Evolutionary conservation across 768 basidiomycete genomes (phyloP).

Genomic region (Pulveroboletus sp.): DNA sequence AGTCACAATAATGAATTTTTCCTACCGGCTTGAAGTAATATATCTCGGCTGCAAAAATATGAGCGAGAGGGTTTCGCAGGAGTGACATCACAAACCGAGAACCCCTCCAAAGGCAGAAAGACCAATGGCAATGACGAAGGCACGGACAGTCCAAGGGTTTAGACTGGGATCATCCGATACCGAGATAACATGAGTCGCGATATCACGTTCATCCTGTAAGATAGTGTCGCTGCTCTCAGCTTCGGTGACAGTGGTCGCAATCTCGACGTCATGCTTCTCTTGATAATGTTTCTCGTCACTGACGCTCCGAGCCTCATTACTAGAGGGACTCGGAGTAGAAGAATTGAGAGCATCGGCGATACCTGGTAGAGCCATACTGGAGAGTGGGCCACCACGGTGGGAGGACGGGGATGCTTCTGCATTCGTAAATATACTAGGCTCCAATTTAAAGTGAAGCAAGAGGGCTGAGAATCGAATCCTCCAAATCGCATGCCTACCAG

Average conservation of each 20-base stretch:
- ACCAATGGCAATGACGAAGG: conserved; percentile 53
- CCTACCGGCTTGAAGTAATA: conserved; percentile 58
- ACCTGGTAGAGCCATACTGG: conserved; percentile 9
- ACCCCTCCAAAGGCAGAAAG: conserved; percentile 50
- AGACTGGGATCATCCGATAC: conserved; percentile 30
- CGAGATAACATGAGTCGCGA: conserved; percentile 46
- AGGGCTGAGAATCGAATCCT: background rate
- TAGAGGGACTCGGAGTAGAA: background rate
- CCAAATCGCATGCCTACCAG: too few species aligned
- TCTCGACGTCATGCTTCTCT: conserved; percentile 36
- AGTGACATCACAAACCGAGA: conserved; percentile 35
- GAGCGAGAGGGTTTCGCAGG: background rate
- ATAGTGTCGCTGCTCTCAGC: conserved; percentile 15
- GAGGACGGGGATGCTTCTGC: background rate
- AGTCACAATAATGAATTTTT: background rate
- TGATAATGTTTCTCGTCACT: conserved; percentile 23
- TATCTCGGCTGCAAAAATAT: conserved; percentile 44
- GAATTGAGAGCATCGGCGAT: conserved; percentile 4
- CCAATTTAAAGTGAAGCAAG: too few species aligned
- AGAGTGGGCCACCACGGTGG: background rate
- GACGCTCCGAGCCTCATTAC: conserved; percentile 2
- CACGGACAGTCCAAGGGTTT: conserved; percentile 38
- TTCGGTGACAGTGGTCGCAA: too few species aligned
- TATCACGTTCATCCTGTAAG: conserved; percentile 44
- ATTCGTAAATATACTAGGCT: too few species aligned